Evolutionary conservation across 306 rosid genomes (phyloP).

Genomic region (Betula pendula): DNA sequence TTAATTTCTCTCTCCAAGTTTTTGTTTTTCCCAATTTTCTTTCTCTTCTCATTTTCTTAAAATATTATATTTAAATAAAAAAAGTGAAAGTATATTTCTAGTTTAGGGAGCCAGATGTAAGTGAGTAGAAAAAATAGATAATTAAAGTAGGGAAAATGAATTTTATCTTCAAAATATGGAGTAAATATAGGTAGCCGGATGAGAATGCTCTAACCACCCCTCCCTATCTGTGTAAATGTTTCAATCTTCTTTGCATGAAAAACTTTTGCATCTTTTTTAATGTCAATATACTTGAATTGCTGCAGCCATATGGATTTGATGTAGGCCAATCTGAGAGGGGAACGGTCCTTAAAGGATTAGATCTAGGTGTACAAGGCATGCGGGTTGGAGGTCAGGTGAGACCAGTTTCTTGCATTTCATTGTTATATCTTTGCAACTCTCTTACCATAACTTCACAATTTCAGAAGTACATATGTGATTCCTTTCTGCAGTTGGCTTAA

Average conservation of each 20-base stretch:
- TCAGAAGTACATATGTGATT: neutral
- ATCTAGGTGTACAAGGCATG: constrained; percentile 92
- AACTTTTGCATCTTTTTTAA: constrained; percentile 20
- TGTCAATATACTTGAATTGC: constrained; percentile 34
- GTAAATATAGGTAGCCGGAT: too few species aligned
- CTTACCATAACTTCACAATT: constrained; percentile 4
- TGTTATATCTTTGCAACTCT: constrained; percentile 13
- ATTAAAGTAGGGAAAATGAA: too few species aligned
- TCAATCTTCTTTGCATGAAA: neutral
- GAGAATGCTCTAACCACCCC: too few species aligned
- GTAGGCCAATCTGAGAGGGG: constrained; percentile 92
- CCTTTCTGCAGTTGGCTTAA: constrained; percentile 7
- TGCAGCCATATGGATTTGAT: constrained; percentile 98
- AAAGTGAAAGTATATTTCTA: too few species aligned
- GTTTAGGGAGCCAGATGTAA: too few species aligned
- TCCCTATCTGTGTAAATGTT: too few species aligned
- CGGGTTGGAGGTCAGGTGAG: constrained; percentile 94
- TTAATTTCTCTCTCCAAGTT: too few species aligned
- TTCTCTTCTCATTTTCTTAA: too few species aligned
- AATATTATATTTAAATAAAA: too few species aligned
- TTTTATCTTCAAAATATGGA: too few species aligned
- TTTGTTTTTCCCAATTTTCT: too few species aligned
- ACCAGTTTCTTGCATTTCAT: constrained; percentile 19
- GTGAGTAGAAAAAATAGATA: too few species aligned
- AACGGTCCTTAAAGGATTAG: constrained; percentile 83